phyloP scores from a whole-genome alignment of 179 eudicot genomes.

The Sideroxylon spinosum region DNA sequence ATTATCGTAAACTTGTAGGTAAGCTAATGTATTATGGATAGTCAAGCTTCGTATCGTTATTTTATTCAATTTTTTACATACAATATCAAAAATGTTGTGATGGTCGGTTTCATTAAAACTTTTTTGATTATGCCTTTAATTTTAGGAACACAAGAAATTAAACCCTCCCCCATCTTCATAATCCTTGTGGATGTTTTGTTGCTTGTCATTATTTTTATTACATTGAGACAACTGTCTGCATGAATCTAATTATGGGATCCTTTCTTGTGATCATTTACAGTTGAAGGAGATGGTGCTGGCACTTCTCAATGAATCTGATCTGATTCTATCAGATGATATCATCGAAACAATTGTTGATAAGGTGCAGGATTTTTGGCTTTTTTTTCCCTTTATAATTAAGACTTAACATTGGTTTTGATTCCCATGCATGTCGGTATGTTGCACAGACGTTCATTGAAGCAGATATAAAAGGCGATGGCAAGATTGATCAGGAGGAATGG shows the following conservation, averaged over 20 bases:
- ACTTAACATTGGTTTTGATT: not conserved
- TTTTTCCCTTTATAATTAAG: not conserved
- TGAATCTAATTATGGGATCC: not conserved
- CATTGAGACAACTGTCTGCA: too few relatives aligned
- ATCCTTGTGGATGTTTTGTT: not conserved
- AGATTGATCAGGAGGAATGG: slow-evolving; percentile 62
- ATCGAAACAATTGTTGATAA: slow-evolving; percentile 53
- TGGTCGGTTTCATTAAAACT: not conserved
- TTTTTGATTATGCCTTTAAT: not conserved
- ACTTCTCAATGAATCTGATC: slow-evolving; percentile 49
- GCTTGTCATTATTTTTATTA: not conserved
- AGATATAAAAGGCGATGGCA: slow-evolving; percentile 55
- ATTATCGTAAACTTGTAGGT: too few relatives aligned
- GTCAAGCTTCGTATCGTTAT: too few relatives aligned
- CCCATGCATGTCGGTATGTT: not conserved
- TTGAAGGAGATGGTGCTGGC: slow-evolving; percentile 55
- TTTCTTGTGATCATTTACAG: slow-evolving; percentile 26
- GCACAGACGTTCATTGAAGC: slow-evolving; percentile 52
- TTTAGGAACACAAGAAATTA: not conserved
- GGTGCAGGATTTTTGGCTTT: slow-evolving; percentile 32
- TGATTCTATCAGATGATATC: slow-evolving; percentile 46
- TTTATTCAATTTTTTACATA: too few relatives aligned
- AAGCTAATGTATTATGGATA: too few relatives aligned
- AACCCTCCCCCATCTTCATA: not conserved
- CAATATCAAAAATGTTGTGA: too few relatives aligned